Evolutionary conservation across 1,139 yeast species (phyloP).

Genomic region (Sugiyamaella pinicola): DNA sequence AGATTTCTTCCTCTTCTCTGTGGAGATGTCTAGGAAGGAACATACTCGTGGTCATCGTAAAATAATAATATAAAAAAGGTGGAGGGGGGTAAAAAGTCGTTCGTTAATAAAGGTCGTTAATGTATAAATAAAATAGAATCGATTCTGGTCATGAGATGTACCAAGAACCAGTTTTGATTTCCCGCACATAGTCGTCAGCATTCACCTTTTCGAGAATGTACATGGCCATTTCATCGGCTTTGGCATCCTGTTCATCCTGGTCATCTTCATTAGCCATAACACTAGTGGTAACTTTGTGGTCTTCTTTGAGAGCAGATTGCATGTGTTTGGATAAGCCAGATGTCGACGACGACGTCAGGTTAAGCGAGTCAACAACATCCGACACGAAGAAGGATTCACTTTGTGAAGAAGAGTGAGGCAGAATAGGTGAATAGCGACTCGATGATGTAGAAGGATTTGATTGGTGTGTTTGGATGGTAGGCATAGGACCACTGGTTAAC

Average conservation of each 20-base stretch:
- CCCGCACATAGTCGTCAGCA: slow-evolving; percentile 36
- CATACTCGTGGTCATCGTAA: too few relatives aligned
- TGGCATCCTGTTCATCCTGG: slow-evolving; percentile 31
- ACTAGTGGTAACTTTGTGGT: not conserved
- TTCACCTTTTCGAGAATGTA: slow-evolving; percentile 39
- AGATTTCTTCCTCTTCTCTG: too few relatives aligned
- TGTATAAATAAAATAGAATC: too few relatives aligned
- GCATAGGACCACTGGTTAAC: not conserved
- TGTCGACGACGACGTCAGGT: not conserved
- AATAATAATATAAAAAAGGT: slow-evolving; percentile 21
- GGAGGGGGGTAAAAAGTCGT: too few relatives aligned
- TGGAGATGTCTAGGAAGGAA: too few relatives aligned
- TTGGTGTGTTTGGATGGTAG: slow-evolving; percentile 7
- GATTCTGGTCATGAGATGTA: slow-evolving; percentile 27
- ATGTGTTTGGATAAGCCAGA: slow-evolving; percentile 2
- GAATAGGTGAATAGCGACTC: slow-evolving; percentile 20
- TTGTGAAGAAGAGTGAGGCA: slow-evolving; percentile 8
- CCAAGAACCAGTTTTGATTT: slow-evolving; percentile 35
- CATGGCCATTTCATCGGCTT: slow-evolving; percentile 44
- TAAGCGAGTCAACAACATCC: slow-evolving; percentile 13
- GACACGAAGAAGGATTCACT: slow-evolving; percentile 24
- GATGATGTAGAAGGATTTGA: slow-evolving; percentile 21
- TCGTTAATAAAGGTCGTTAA: too few relatives aligned
- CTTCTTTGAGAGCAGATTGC: slow-evolving; percentile 4
- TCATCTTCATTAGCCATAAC: slow-evolving; percentile 22